Base-by-base conservation (phyloP, 2,329 filamentous ascomycete species). In the Trichophyton simii region DNA sequence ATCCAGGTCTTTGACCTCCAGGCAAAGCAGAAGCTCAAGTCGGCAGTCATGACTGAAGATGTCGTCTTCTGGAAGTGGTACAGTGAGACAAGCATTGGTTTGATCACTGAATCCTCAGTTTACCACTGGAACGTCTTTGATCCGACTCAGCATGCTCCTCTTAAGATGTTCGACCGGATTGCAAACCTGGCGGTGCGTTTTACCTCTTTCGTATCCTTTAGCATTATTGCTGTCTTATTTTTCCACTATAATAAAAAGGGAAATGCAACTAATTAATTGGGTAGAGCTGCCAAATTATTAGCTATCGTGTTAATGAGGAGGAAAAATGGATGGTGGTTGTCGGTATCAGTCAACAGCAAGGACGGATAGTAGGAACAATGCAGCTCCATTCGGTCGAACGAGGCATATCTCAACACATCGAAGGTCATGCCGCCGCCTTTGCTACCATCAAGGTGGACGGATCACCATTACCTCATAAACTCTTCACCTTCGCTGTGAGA, bases 11-110 rank as follows among this genome's bases (percentile, higher is more conserved):
- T 99, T 77, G 92, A 99, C 75, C 83, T 99, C 63, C 86, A 85
- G 69, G 84, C 87, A 70, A 99, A 97, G 81, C 84, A 87, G 76
- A 97, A 96, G 82, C 83, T 99, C 71, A 97, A 97, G 83, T 96
- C 92, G 46, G 87, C 91, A 63, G 90, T 88, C 60, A 96, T 97
- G 88, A 90, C 87, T 71, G 94, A 97, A 75, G 94, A 99, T 76
- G 90, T 99, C 60, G 87, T 94, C 65, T 99, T 95, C 82, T 99
- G 94, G 95, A 96, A 96, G 79, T 99, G 94, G 94, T 90, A 95
- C 77, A 96, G 86, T 77, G 89, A 96, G 69, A 87, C 83, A 63
- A 88, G 87, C 64, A 79, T 99, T 63, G 94, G 92, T 65, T 80
- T 99, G 70, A 89, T 99, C 66, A 97, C 92, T 66, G 91, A 95